Evolutionary conservation across 805 yeast species (phyloP), one percentile per base, ranked within the genome.

Genomic region (Kazachstania martiniae): DNA sequence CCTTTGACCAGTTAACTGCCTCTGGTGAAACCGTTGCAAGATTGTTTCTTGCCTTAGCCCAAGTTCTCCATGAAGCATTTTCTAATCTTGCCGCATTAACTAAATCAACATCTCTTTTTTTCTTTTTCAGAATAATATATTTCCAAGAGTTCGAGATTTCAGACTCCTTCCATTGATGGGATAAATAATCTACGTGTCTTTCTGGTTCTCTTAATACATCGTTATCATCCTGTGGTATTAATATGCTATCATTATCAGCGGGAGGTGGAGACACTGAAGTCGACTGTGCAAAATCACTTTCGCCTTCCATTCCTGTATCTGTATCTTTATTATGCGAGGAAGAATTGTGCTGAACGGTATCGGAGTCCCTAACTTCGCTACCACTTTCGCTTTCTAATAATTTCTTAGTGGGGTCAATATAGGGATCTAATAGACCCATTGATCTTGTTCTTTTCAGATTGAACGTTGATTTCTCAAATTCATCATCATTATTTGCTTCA

Each of bases 81-180:
- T 82, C 94, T 32, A 82, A 62, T 37, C 94, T 62, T 3, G 82
- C 93, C 43, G 74, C 74, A 62, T 74, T 76, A 25, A 95, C 94
- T 39, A 83, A 80, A 50, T 83, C 89, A 40, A 47, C 43, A 25
- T 50, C 53, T 21, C 50, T 48, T 41, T 52, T 55, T 28, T 94
- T 71, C 45, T 81, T 75, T 40, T 8, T 23, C 25, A 74, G 60
- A 27, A 85, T 86, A 36, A 91, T 80, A 53, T 91, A 91, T 43
- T 95, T 69, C 99, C 99, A 91, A 19, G 95, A 84, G 41, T 83
- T 83, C 9, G 94, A 83, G 19, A 91, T 83, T 53, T 91, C 98
- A 4, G 75, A 62, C 42, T 87, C 97, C 46, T 85, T 84, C 99
- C 99, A 91, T 54, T 91, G 70, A 54, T 91, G 95, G 4, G 95